Conservation (phyloP, 1,284 basidiomycete genomes). For the Rhodotorula sp. region DNA sequence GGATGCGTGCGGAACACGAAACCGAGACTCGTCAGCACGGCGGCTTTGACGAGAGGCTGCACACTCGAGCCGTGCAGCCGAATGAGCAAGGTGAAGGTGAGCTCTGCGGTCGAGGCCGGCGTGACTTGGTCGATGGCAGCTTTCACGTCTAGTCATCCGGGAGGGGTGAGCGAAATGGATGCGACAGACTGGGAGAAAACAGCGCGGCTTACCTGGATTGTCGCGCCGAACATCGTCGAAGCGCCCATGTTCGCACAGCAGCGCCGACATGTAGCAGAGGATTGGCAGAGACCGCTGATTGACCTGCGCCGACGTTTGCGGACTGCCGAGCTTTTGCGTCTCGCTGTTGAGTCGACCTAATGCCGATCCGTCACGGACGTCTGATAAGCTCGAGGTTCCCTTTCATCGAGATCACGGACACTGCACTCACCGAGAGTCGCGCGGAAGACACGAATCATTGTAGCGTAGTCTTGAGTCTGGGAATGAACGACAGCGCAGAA, state of each 20-base stretch:
- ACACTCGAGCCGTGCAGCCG: slow-evolving; percentile 65
- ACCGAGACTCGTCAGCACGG: slow-evolving; percentile 73
- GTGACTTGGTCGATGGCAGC: slow-evolving; percentile 59
- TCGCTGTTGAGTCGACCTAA: slow-evolving; percentile 22
- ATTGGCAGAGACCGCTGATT: slow-evolving; percentile 50
- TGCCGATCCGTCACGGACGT: too few species aligned
- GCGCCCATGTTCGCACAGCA: slow-evolving; percentile 83
- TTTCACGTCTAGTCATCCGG: slow-evolving; percentile 11
- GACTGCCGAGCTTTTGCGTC: slow-evolving; percentile 18
- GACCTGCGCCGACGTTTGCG: slow-evolving; percentile 4
- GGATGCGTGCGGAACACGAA: slow-evolving; percentile 92
- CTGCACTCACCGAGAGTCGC: slow-evolving; percentile 15
- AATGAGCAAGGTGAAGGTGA: slow-evolving; percentile 73
- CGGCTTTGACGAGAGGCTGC: slow-evolving; percentile 60
- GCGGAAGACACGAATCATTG: slow-evolving; percentile 71
- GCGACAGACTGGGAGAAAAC: too few species aligned
- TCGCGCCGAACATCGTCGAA: slow-evolving; percentile 69
- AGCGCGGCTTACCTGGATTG: slow-evolving; percentile 4
- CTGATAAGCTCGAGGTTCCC: neutral
- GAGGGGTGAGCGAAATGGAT: neutral
- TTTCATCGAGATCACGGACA: too few species aligned
- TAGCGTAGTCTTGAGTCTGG: slow-evolving; percentile 79
- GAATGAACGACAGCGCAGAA: slow-evolving; percentile 80
- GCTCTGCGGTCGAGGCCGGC: slow-evolving; percentile 71
- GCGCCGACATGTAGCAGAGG: slow-evolving; percentile 74